Evolutionary conservation across 371 early-diverging fungal species (phyloP), one percentile per base, ranked within the genome.

Genomic region (Saksenaea vasiformis): DNA sequence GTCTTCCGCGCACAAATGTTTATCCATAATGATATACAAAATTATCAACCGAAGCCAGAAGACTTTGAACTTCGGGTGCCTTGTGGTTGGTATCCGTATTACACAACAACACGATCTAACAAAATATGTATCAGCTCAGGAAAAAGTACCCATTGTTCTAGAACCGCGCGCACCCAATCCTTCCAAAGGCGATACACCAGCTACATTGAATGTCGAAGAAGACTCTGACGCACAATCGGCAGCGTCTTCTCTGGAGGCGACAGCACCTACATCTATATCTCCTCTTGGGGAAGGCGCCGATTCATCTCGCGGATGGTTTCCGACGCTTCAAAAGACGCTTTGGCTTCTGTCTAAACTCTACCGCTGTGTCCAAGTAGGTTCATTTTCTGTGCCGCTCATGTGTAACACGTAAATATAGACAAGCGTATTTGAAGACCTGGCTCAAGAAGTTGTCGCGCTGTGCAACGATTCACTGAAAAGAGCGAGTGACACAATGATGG

Each of bases 1-100:
- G 91, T 89, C 5, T 95, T 94, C 74, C 80, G 95, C 31, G 91
- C 94, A 3, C 91, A 95, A 73, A 78, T 86, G 37, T 95, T 84
- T 72, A 91, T 95, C 34, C 82, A 85, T 27, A 74, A 80, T 28
- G 90, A 93, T 62, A 91, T 95, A 53, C 87, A 89, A 68, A 80
- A 79, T n/a, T 93, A 89, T 77, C 85, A 85, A 39, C 86, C 92
- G 15, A 80, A 87, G 10, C 85, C 89, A 0, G 78, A 85, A 58
- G 93, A 92, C 61, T 76, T 91, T 64, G 83, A 86, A 27, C 35
- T 58, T 19, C 60, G 38, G 1, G 19, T 35, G 19, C 19, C 55
- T 37, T 36, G 8, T 47, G 26, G 51, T 47, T 8, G 4, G 51
- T 47, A 47, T 60, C 58, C 59, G 59, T 67, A 47, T 15, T 15